phyloP scores from a whole-genome alignment of 441 rosid species.

The Theobroma grandiflorum region DNA sequence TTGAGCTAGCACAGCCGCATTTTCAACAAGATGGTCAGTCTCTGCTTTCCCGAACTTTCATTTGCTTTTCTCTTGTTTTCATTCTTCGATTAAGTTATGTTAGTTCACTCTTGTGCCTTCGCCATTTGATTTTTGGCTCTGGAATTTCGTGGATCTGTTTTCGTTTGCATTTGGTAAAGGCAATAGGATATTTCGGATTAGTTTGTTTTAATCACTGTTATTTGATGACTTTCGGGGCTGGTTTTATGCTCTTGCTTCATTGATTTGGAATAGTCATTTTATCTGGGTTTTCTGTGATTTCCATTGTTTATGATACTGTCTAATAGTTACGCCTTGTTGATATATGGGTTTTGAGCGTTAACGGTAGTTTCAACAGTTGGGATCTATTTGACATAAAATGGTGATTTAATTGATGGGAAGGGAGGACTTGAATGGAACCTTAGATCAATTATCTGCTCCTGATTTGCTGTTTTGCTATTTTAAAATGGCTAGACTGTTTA shows the following conservation, averaged over 20 bases:
- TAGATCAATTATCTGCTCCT: neutral
- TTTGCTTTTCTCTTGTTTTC: neutral
- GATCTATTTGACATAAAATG: neutral
- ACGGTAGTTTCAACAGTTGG: neutral
- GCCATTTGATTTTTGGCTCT: too few species aligned
- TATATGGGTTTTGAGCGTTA: neutral
- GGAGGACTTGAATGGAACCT: neutral
- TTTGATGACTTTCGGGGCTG: too few species aligned
- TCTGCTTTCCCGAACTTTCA: neutral
- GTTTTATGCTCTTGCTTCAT: neutral
- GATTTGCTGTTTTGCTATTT: neutral
- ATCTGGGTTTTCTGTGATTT: conserved; percentile 3
- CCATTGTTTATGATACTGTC: neutral
- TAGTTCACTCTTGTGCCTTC: neutral
- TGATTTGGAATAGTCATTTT: neutral
- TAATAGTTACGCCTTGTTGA: neutral
- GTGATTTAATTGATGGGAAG: neutral
- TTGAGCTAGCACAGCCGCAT: conserved; percentile 2
- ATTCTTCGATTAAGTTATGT: neutral
- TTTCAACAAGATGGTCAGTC: conserved; percentile 20
- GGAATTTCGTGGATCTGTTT: neutral
- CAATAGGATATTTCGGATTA: neutral
- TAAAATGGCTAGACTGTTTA: neutral
- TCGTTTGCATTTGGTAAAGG: neutral
- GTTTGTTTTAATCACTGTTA: neutral